Evolutionary conservation across 2,329 filamentous ascomycete genomes (phyloP), one percentile per base, ranked within the genome.

Genomic region (Chaetomiaceae sp.): DNA sequence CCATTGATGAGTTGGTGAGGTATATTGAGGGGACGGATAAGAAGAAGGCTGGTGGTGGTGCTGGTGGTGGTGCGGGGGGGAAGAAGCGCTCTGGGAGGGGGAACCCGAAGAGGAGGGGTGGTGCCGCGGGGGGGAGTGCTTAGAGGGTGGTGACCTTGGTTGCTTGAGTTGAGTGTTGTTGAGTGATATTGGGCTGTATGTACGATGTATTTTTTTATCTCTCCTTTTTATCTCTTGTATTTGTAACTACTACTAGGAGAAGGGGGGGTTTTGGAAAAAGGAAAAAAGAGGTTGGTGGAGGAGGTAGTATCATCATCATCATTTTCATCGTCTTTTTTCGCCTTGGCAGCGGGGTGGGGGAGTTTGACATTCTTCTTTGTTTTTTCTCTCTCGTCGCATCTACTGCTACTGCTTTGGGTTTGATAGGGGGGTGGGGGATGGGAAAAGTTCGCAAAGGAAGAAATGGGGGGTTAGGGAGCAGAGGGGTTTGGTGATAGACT

Each of bases 1-100:
- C 84, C 71, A 90, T 99, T 56, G 91, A 97, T 61, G 92, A 99
- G 68, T 74, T 99, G 35, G 77, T 99, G 66, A 89, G 87, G 69
- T 97, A 92, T 70, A 97, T 99, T 60, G 93, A 97, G 69, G 92
- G 91, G 38, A 74, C 69, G 14, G 78, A 82, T 48, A 71, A 74
- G 55, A 71, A 71, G 62, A 55, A 43, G 46, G 17, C 42, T 12
- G 47, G 30, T 7, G 41, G 43, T 19, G 48, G 49, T 13, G 35
- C 25, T 10, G 40, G 37, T 10, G 45, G 42, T 19, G 48, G 49
- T 13, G 35, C 25, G 8, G 40, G 37, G 6, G 45, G 42, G 13
- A 57, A 56, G 51, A 57, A 57, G 43, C 44, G 49, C 14, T 19
- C 53, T 14, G 57, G 53, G 3, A 35, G 51, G 6, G 40, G 51